Percentiles rank a stretch among this genome's conserved stretches.
Evolutionary conservation across 2,329 filamentous ascomycete species (phyloP).

Genomic region (Fusarium fracticaudum): DNA sequence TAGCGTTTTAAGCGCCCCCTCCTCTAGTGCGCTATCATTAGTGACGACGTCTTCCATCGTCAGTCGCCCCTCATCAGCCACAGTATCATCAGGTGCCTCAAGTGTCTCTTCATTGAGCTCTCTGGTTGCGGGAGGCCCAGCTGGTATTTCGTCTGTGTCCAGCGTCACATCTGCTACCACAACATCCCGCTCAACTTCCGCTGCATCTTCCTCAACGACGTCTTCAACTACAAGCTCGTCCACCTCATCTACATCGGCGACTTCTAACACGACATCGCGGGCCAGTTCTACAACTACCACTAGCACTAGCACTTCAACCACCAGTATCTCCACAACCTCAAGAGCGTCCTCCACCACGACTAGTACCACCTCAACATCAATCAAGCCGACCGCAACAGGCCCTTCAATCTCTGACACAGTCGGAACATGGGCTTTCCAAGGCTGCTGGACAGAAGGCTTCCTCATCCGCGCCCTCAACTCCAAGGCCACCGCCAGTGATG

Average conservation of each 20-base stretch:
- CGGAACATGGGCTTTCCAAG: conserved; percentile 47
- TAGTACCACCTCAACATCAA: neutral
- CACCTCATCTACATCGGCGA: too few species aligned
- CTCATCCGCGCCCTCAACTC: conserved; percentile 45
- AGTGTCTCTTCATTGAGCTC: conserved; percentile 24
- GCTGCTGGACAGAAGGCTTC: conserved; percentile 51
- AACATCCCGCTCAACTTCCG: neutral
- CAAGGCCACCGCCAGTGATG: conserved; percentile 44
- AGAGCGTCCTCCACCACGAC: neutral
- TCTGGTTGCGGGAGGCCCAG: neutral
- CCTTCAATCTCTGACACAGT: conserved; percentile 40
- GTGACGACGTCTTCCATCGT: conserved; percentile 10
- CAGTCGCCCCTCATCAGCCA: conserved; percentile 15
- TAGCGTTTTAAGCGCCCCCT: neutral
- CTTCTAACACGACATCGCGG: neutral
- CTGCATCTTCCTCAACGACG: neutral
- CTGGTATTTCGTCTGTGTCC: neutral
- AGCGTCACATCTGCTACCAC: fast-evolving
- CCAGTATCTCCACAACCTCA: neutral
- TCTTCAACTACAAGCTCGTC: neutral
- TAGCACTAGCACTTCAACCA: neutral
- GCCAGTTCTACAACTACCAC: neutral
- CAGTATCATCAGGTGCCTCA: conserved; percentile 37
- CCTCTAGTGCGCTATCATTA: neutral
- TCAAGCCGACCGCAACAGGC: conserved; percentile 31